Conservation (phyloP, 495 filamentous ascomycete species). For the Xylaria intraflava region DNA sequence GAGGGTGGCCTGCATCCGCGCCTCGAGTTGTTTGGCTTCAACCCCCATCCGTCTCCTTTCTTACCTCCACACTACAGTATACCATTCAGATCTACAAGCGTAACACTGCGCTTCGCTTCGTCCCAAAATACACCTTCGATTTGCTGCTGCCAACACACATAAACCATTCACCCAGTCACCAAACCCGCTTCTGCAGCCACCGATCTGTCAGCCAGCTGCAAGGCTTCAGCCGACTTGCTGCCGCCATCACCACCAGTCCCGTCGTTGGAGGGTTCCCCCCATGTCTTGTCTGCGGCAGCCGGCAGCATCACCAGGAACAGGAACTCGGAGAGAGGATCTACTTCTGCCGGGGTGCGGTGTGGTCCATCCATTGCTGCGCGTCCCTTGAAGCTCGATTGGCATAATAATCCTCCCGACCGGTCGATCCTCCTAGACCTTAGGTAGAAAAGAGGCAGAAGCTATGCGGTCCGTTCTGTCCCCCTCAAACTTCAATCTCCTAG, state of each 20-base stretch:
- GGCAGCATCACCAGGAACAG: slow-evolving; percentile 14
- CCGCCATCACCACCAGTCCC: slow-evolving; percentile 10
- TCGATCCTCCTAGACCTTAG: neutral
- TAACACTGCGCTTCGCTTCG: slow-evolving; percentile 14
- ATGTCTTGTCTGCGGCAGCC: slow-evolving; percentile 16
- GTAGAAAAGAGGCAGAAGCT: slow-evolving; percentile 8
- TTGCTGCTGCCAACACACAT: neutral
- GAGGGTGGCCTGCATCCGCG: slow-evolving; percentile 5
- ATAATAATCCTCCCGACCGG: slow-evolving; percentile 9
- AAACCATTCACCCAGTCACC: slow-evolving; percentile 1
- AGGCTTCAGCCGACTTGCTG: slow-evolving; percentile 12
- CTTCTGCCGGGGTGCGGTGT: slow-evolving; percentile 3
- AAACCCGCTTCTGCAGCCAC: slow-evolving; percentile 9
- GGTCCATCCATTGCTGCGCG: slow-evolving; percentile 8
- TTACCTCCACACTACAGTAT: neutral
- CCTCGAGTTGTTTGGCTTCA: slow-evolving; percentile 3
- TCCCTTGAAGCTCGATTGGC: slow-evolving; percentile 6
- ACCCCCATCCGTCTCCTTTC: slow-evolving; percentile 11
- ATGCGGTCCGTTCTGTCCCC: slow-evolving; percentile 10
- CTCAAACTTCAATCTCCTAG: slow-evolving; percentile 4
- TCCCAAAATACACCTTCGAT: slow-evolving; percentile 5
- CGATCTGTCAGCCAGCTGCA: slow-evolving; percentile 8
- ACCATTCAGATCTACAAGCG: slow-evolving; percentile 10
- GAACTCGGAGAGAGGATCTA: neutral
- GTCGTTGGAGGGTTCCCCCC: slow-evolving; percentile 10